phyloP scores from a whole-genome alignment of 306 rosid species.

The Arachis hypogaea region DNA sequence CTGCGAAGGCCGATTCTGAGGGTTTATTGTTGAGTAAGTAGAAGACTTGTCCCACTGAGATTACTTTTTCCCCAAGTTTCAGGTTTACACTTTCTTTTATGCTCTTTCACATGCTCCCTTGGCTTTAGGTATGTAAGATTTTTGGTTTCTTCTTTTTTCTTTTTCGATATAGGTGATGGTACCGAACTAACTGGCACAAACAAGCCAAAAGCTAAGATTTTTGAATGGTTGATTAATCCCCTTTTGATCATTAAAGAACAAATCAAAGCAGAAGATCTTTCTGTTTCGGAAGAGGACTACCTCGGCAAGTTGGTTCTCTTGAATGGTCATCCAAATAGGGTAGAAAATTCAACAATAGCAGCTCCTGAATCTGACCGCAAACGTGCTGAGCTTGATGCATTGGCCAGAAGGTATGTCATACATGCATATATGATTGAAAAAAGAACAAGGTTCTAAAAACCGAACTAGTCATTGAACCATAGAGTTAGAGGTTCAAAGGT shows the following conservation, averaged over 20 bases:
- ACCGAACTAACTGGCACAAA: constrained; percentile 77
- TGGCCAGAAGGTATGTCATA: constrained; percentile 75
- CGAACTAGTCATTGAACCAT: too few species aligned
- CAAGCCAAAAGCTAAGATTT: constrained; percentile 74
- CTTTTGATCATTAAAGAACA: constrained; percentile 86
- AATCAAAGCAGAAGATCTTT: constrained; percentile 75
- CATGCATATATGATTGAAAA: neutral
- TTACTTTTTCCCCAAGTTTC: neutral
- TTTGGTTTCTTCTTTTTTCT: constrained; percentile 21
- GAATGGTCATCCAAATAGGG: constrained; percentile 67
- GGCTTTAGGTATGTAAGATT: neutral
- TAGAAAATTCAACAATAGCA: constrained; percentile 52
- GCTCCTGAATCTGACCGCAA: constrained; percentile 72
- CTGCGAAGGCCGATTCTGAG: constrained; percentile 56
- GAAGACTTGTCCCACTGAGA: neutral
- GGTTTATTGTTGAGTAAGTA: constrained; percentile 80
- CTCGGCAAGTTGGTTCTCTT: constrained; percentile 69
- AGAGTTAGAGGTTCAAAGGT: too few species aligned
- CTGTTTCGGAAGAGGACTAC: constrained; percentile 72
- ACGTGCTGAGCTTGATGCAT: constrained; percentile 82
- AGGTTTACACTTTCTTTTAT: neutral
- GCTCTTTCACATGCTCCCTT: neutral
- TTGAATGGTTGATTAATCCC: constrained; percentile 90
- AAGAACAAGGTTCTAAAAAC: too few species aligned
- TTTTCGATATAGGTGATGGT: constrained; percentile 57